Evolutionary conservation across 2,329 filamentous ascomycete genomes (phyloP), one percentile per base, ranked within the genome.

Genomic region (Aureobasidium zeae): DNA sequence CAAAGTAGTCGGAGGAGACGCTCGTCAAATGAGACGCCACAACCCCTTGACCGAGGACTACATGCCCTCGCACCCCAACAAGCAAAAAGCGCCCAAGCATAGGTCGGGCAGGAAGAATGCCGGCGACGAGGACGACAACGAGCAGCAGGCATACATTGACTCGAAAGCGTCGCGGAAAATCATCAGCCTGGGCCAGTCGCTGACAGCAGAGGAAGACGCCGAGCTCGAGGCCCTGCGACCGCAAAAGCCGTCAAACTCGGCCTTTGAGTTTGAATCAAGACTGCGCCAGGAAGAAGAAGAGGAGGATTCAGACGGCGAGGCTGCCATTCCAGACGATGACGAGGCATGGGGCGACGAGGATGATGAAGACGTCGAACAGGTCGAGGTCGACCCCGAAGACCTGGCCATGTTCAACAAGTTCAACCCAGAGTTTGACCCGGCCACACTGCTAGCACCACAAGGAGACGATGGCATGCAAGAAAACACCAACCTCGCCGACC

Each of bases 11-110:
- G 53, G 49, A 52, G 68, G 64, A 52, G 71, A 70, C 46, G 67
- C 62, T 52, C 77, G 72, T 59, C 71, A 71, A 53, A 71, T 71
- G 48, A 78, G 81, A 57, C 79, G 85, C 52, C 89, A 95, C 67
- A 93, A 93, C 54, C 88, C 89, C 29, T 81, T 98, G 48, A 83
- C 89, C 55, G 84, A 94, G 58, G 91, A 96, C 73, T 96, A 59
- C 66, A 81, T 54, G 72, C 86, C 53, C 74, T 80, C 46, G 73
- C 81, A 48, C 69, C 80, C 52, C 62, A 89, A 57, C 77, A 88
- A 67, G 79, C 79, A 60, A 80, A 88, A 71, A 55, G 53, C 61
- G 2, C 72, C 77, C 21, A 79, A 79, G 53, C n/a, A n/a, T n/a
- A 72, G 71, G 56, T 83, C 79, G 63, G 74, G 70, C 44, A 60